Conservation (phyloP, 1,139 yeast genomes). For the Blastobotrys raffinosifermentans region DNA sequence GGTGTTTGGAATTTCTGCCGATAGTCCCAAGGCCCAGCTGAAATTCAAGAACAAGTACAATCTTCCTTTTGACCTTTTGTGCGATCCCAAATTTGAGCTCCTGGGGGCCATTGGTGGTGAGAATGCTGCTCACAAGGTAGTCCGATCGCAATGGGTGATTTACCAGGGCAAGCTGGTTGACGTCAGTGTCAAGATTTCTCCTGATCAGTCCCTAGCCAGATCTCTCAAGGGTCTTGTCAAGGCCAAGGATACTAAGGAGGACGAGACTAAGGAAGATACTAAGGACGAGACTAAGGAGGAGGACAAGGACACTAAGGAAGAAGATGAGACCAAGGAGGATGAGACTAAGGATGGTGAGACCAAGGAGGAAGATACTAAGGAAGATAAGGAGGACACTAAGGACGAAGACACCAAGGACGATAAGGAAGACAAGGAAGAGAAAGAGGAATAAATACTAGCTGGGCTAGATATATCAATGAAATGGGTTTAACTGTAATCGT, state of each 20-base stretch:
- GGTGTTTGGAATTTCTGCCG: conserved; percentile 51
- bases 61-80: conserved; percentile 65
- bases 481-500: too few species aligned
- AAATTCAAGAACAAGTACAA: conserved; percentile 66
- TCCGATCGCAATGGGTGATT: conserved; percentile 88
- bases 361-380: conserved; percentile 6
- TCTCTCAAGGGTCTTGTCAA: conserved; percentile 36
- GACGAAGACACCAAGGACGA: not conserved
- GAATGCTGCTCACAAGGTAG: conserved; percentile 64
- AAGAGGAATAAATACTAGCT: not conserved
- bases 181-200: conserved; percentile 65
- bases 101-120: conserved; percentile 77
- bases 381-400: not conserved
- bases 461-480: too few species aligned
- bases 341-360: conserved; percentile 5
- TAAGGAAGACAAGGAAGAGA: not conserved
- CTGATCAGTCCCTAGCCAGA: conserved; percentile 64
- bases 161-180: conserved; percentile 65
- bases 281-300: not conserved
- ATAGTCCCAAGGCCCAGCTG: conserved; percentile 67
- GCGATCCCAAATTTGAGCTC: conserved; percentile 68
- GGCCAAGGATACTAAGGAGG: conserved; percentile 8
- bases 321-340: not conserved
- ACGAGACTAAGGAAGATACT: conserved; percentile 4
- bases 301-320: not conserved